These are phyloP conservation scores for Pseudoturritis turrita DNA, from an alignment of 345 rosid genomes.

Conservation along the genomic window DNA sequence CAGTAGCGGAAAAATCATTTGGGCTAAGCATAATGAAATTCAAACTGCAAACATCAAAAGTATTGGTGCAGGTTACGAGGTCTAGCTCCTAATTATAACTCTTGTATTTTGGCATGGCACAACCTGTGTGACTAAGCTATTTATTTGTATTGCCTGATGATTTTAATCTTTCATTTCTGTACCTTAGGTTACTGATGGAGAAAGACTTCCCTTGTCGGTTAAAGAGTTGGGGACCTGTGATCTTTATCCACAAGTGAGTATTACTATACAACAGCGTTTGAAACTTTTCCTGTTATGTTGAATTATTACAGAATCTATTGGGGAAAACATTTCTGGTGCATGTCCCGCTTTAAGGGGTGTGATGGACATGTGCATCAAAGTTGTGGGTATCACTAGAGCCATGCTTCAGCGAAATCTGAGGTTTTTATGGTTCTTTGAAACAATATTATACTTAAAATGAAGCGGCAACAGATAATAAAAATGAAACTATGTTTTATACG, in stretches of 20 bases:
- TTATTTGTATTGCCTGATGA: slow-evolving; percentile 19
- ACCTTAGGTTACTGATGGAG: slow-evolving; percentile 90
- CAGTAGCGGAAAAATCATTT: slow-evolving; percentile 93
- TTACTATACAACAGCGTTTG: slow-evolving; percentile 2
- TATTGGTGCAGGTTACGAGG: slow-evolving; percentile 97
- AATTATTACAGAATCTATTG: not conserved
- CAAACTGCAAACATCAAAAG: slow-evolving; percentile 98
- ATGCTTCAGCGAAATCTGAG: not conserved
- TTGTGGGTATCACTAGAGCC: not conserved
- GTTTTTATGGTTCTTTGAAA: not conserved
- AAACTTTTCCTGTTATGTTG: not conserved
- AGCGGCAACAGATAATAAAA: not conserved
- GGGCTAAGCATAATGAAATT: slow-evolving; percentile 99
- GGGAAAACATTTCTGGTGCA: not conserved
- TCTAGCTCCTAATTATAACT: slow-evolving; percentile 21
- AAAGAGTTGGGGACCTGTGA: slow-evolving; percentile 99
- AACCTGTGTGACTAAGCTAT: not conserved
- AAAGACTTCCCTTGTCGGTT: slow-evolving; percentile 93
- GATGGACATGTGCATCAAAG: not conserved
- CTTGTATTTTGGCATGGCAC: slow-evolving; percentile 1
- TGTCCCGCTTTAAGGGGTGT: not conserved
- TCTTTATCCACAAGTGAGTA: slow-evolving; percentile 97
- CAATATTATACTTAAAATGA: not conserved
- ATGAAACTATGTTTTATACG: not conserved
- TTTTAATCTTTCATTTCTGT: slow-evolving; percentile 15